Base-by-base conservation (phyloP, 2,329 filamentous ascomycete genomes). In the Mariannaea sp. region DNA sequence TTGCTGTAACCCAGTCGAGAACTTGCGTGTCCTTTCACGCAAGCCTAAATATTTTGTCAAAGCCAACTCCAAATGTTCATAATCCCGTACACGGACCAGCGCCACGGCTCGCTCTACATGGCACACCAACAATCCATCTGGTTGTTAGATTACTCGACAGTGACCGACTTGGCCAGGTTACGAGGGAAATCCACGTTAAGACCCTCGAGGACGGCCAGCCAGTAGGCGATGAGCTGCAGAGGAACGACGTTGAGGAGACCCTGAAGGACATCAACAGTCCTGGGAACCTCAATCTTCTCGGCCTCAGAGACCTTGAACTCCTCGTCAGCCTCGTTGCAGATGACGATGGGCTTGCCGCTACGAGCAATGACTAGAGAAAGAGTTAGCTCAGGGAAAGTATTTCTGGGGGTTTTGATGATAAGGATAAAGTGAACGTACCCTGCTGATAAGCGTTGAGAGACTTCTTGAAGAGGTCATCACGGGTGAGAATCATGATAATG, bases 371-470 rank as follows among this genome's bases (percentile, higher is more conserved):
- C 94, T 91, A 57, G 53, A 35, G 17, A 41, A 4, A 44, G 36
- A 20, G 57, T 68, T 60, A 69, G 65, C 49, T 38, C 36, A 13
- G 30, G 6, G n/a, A 16, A 13, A 7, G 3, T 32, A 10, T 10
- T 22, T 5, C 4, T 10, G 32, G 32, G 22, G 17, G 26, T 5
- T n/a, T n/a, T n/a, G n/a, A n/a, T n/a, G n/a, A n/a, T n/a, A n/a
- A n/a, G n/a, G n/a, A n/a, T n/a, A n/a, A n/a, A 24, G 22, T 24
- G 8, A 41, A 73, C 82, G 72, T 80, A 90, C 88, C 87, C 82
- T 99, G 94, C 79, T 99, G 94, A 77, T 97, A 99, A 68, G 94
- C 94, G 75, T 99, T 99, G 70, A 99, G 82, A n/a, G 94, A 97
- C 81, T 99, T 99, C 74, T 89, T 89, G 80, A 99, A 99, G 70